These are phyloP conservation scores for Boletus reticuloceps DNA, from an alignment of 768 basidiomycete genomes.

Conservation along the genomic window DNA sequence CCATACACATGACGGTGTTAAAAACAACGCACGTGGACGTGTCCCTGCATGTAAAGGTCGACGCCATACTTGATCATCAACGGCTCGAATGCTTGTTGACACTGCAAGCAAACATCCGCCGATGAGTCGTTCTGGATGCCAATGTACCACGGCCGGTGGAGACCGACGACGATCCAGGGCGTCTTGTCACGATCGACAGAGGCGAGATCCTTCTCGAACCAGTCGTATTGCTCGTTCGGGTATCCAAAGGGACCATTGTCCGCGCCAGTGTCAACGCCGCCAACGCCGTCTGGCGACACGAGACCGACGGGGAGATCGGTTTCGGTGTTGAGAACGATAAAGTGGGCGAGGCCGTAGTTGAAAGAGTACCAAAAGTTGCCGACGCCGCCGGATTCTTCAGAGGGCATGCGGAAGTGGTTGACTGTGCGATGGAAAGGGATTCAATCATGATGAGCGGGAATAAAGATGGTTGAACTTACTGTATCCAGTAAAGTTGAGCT, in stretches of 20 bases:
- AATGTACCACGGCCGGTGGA: slow-evolving; percentile 28
- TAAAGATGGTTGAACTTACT: slow-evolving; percentile 11
- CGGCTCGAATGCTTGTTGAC: slow-evolving; percentile 29
- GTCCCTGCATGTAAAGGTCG: slow-evolving; percentile 30
- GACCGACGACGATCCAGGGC: slow-evolving; percentile 28
- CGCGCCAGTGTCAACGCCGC: slow-evolving; percentile 18
- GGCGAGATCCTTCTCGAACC: slow-evolving; percentile 27
- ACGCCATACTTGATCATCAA: slow-evolving; percentile 32
- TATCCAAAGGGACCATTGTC: slow-evolving; percentile 27
- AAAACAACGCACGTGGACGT: slow-evolving; percentile 17
- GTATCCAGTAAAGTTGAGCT: slow-evolving; percentile 28
- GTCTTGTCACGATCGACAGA: slow-evolving; percentile 22
- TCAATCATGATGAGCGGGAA: not conserved
- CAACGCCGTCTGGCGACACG: slow-evolving; percentile 21
- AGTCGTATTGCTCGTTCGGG: slow-evolving; percentile 27
- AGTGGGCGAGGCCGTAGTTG: slow-evolving; percentile 30
- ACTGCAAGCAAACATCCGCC: slow-evolving; percentile 8
- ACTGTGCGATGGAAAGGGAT: slow-evolving; percentile 9
- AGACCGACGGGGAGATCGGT: slow-evolving; percentile 26
- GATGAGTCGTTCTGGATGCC: slow-evolving; percentile 3
- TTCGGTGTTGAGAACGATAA: slow-evolving; percentile 22
- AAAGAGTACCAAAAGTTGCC: slow-evolving; percentile 33
- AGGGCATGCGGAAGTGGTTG: slow-evolving; percentile 29
- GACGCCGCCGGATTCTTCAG: slow-evolving; percentile 22
- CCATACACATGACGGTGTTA: not conserved